phyloP scores from a whole-genome alignment of 2,329 filamentous ascomycete species.

The Phialophora expanda region DNA sequence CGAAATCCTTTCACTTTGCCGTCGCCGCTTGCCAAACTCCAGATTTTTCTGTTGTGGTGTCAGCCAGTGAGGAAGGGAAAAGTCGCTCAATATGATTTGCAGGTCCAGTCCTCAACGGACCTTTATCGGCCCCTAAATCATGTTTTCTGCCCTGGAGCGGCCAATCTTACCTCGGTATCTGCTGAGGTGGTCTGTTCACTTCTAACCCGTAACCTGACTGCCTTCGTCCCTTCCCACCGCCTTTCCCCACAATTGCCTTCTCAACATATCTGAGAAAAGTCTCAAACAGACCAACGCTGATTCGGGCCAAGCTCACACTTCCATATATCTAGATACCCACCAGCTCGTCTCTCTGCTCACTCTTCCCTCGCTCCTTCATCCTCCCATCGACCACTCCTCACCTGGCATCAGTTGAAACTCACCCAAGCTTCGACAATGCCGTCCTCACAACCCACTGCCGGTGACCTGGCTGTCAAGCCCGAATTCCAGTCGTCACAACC shows the following conservation, averaged over 20 bases:
- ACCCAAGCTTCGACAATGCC: conserved; percentile 50
- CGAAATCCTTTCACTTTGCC: neutral
- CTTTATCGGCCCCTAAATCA: conserved; percentile 1
- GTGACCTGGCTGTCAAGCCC: conserved; percentile 56
- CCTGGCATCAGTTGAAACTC: conserved; percentile 25
- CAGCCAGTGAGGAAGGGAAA: conserved; percentile 5
- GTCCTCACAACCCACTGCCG: conserved; percentile 57
- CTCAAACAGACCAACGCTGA: conserved; percentile 17
- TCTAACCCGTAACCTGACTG: neutral
- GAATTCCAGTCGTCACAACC: conserved; percentile 53
- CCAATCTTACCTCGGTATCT: conserved; percentile 1
- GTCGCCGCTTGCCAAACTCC: conserved; percentile 2
- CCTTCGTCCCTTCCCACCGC: conserved; percentile 15
- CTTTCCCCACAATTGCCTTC: conserved; percentile 27
- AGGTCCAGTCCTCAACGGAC: neutral
- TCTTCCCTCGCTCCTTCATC: conserved; percentile 16
- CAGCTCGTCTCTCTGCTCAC: neutral
- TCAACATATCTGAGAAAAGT: conserved; percentile 32
- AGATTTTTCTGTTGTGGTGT: conserved; percentile 16
- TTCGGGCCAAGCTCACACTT: conserved; percentile 12
- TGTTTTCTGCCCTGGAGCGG: neutral
- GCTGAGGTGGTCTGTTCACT: neutral
- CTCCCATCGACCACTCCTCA: conserved; percentile 8
- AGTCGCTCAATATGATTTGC: conserved; percentile 7
- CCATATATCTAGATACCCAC: neutral